These are phyloP conservation scores for Centaurea solstitialis DNA, from an alignment of 129 eudicot genomes.

Conservation along the genomic window DNA sequence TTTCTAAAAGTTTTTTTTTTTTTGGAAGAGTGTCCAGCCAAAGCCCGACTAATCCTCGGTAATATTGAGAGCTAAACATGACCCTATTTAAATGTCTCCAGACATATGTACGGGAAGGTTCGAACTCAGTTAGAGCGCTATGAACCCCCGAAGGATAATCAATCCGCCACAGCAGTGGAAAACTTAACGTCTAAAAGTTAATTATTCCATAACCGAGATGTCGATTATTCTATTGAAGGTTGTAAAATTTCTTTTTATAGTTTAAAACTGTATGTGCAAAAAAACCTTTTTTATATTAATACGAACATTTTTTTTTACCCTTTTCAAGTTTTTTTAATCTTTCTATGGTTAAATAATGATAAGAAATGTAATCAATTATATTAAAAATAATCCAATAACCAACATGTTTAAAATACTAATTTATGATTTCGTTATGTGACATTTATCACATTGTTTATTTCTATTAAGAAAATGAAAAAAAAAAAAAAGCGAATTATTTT, in stretches of 20 bases:
- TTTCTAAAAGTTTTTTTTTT: not conserved
- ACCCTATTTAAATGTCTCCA: no score
- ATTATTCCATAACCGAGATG: not conserved
- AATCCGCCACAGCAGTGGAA: no score
- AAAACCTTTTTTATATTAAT: not conserved
- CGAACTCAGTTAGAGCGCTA: no score
- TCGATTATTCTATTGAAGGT: not conserved
- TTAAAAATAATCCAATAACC: not conserved
- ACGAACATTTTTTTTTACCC: not conserved
- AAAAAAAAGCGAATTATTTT: not conserved
- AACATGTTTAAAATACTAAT: not conserved
- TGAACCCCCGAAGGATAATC: no score
- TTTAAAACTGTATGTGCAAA: no score
- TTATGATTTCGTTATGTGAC: not conserved
- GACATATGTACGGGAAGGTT: no score
- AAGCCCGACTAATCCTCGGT: no score
- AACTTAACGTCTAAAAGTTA: not conserved
- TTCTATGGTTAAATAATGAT: not conserved
- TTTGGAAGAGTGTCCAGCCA: no score
- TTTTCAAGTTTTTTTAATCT: not conserved
- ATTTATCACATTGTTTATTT: not conserved
- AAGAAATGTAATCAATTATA: not conserved
- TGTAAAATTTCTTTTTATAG: no score
- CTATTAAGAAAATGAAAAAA: not conserved
- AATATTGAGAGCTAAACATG: no score